Base-by-base conservation (phyloP, 2,329 filamentous ascomycete genomes). In the Ophiocordyceps sinensis region DNA sequence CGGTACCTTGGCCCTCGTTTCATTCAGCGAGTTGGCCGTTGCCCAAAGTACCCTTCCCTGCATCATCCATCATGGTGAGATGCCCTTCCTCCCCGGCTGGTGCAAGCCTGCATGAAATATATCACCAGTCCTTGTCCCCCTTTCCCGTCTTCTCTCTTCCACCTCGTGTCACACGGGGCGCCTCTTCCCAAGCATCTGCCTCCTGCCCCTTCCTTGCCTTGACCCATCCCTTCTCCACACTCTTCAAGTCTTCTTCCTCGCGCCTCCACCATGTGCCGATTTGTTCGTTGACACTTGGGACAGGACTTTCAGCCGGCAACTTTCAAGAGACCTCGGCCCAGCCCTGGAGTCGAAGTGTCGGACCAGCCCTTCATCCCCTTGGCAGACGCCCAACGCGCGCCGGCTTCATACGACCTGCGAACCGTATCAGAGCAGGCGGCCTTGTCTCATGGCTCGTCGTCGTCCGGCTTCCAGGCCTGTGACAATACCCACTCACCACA, bases 11-110 rank as follows among this genome's bases (percentile, higher is more conserved):
- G 55, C 50, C 43, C 51, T 53, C 49, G 52, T 50, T 54, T 51
- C 53, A 52, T 53, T 52, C 51, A 50, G 52, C 53, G 50, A 51
- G 49, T 49, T 51, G 46, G 49, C 47, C 54, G 41, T 47, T 58
- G 57, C 60, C 55, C 52, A 54, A 57, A 59, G 55, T 55, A 59
- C 54, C 55, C 57, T 59, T 59, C 38, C 54, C 55, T 57, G 56
- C 57, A 58, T 54, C 57, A 58, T 54, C 59, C 57, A 66, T 58
- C 55, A 70, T 71, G 67, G 67, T 71, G 68, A 70, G 67, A 56
- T 49, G 50, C 55, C 55, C 55, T 53, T 56, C 51, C 52, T 60
- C 51, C 52, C 56, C 53, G 57, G 51, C 54, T 54, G 51, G 53
- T 60, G 64, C 64, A 57, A 62, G 56, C 56, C 54, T 65, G 62